These are phyloP conservation scores for Clitopilus hobsonii DNA, from an alignment of 768 basidiomycete species.

Conservation along the genomic window DNA sequence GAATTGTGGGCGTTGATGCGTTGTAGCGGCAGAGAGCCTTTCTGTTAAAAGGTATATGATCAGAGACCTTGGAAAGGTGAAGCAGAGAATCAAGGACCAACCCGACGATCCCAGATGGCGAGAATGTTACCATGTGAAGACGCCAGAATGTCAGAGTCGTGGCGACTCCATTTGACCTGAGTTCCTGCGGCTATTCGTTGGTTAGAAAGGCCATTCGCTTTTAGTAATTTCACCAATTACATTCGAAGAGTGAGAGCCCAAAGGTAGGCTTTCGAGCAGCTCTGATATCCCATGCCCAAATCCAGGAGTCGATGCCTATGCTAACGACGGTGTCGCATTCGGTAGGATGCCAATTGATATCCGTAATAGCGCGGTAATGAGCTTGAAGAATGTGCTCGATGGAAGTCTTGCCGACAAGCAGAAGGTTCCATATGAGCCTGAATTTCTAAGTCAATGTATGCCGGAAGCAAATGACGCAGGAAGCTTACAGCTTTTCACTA, in stretches of 20 bases:
- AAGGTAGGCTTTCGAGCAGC: constrained; percentile 65
- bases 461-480: background rate
- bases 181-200: constrained; percentile 69
- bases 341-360: constrained; percentile 94
- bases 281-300: constrained; percentile 92
- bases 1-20: constrained; percentile 78
- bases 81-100: constrained; percentile 28
- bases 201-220: background rate
- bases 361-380: constrained; percentile 94
- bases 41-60: constrained; percentile 42
- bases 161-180: constrained; percentile 96
- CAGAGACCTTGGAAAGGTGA: background rate
- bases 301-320: constrained; percentile 89
- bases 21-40: constrained; percentile 80
- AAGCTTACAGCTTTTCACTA: constrained; percentile 75
- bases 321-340: constrained; percentile 86
- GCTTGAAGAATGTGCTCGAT: constrained; percentile 84
- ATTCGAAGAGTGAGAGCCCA: constrained; percentile 55
- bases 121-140: constrained; percentile 87
- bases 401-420: constrained; percentile 64
- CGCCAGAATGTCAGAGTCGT: constrained; percentile 81
- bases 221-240: constrained; percentile 28
- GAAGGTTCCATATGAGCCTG: constrained; percentile 94
- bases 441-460: background rate
- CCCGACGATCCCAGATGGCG: constrained; percentile 91